Conservation (phyloP, 2,329 filamentous ascomycete genomes). For the Fusarium setosum region DNA sequence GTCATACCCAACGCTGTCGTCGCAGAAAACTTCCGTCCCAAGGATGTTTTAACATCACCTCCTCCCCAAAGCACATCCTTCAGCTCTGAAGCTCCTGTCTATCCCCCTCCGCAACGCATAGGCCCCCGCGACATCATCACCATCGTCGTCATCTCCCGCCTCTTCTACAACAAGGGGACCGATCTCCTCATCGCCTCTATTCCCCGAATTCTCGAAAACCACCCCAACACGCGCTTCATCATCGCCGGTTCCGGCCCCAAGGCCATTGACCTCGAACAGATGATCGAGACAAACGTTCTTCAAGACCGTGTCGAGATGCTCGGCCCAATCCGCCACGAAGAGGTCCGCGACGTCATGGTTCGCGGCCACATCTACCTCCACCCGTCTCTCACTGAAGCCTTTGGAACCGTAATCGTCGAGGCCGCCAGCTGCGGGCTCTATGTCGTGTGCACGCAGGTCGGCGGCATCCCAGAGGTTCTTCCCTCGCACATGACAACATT, state of each 20-base stretch:
- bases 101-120: constrained; percentile 72
- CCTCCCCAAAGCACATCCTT: constrained; percentile 48
- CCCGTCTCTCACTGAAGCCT: constrained; percentile 94
- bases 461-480: constrained; percentile 95
- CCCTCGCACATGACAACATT: constrained; percentile 98
- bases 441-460: constrained; percentile 95
- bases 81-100: constrained; percentile 47
- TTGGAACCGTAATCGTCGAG: constrained; percentile 97
- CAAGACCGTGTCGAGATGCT: constrained; percentile 95
- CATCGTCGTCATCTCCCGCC: constrained; percentile 94
- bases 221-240: constrained; percentile 95
- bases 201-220: constrained; percentile 86
- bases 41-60: constrained; percentile 52
- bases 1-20: constrained; percentile 98
- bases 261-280: constrained; percentile 97
- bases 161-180: constrained; percentile 99
- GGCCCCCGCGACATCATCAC: constrained; percentile 90
- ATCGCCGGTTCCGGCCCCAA: constrained; percentile 97
- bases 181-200: constrained; percentile 97
- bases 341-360: constrained; percentile 97
- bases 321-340: constrained; percentile 92
- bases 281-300: constrained; percentile 93
- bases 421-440: constrained; percentile 96
- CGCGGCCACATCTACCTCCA: constrained; percentile 96
- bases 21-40: constrained; percentile 90